Evolutionary conservation across 78 protist species (phyloP).

Genomic region (Protostelium mycophagum): DNA sequence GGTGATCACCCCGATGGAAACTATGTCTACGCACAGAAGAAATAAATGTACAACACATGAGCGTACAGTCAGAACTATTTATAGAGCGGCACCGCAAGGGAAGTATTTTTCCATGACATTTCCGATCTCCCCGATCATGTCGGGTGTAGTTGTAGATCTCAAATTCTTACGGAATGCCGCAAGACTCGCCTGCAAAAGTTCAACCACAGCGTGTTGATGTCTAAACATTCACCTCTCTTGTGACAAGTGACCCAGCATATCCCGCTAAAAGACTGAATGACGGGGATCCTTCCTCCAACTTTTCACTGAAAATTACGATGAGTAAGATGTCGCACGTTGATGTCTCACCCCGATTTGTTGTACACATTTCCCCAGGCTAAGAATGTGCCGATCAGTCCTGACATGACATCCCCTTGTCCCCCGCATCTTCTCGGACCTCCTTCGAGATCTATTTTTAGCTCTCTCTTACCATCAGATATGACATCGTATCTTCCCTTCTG

Average conservation of each 20-base stretch:
- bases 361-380: constrained; percentile 45
- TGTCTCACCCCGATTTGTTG: constrained; percentile 2
- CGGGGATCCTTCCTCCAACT: neutral
- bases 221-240: neutral
- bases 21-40: neutral
- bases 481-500: constrained; percentile 67
- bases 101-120: neutral
- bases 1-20: neutral
- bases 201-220: neutral
- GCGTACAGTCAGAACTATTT: neutral
- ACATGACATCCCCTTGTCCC: constrained; percentile 65
- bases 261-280: neutral
- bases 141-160: neutral
- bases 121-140: neutral
- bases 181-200: neutral
- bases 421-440: constrained; percentile 76
- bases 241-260: neutral
- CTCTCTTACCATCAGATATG: constrained; percentile 50
- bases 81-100: neutral
- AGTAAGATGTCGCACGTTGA: neutral
- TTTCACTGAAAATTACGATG: neutral
- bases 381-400: constrained; percentile 48
- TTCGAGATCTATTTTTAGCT: neutral
- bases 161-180: neutral
- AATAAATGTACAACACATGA: neutral